phyloP scores from a whole-genome alignment of 129 eudicot species.

The Helichrysum umbraculigerum region DNA sequence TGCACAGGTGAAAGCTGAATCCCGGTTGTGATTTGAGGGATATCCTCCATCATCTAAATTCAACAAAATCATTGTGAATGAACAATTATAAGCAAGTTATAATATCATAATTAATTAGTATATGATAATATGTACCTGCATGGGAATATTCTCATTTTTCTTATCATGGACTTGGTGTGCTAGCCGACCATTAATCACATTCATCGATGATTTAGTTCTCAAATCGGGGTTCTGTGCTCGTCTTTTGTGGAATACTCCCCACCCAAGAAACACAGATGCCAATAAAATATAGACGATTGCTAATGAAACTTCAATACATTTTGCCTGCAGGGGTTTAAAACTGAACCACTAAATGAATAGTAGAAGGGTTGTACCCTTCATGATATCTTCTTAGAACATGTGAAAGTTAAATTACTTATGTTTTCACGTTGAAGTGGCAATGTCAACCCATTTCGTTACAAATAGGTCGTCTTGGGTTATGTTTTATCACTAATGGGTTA shows the following conservation, averaged over 20 bases:
- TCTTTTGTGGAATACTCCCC: constrained; percentile 76
- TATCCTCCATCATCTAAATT: constrained; percentile 70
- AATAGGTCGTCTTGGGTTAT: background rate
- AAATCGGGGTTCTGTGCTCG: constrained; percentile 46
- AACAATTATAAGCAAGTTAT: background rate
- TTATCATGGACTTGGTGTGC: constrained; percentile 49
- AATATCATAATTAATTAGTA: background rate
- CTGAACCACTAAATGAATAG: constrained; percentile 17
- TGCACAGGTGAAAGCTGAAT: constrained; percentile 90
- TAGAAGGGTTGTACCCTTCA: background rate
- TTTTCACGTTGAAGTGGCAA: background rate
- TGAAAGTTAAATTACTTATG: constrained; percentile 5
- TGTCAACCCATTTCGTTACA: background rate
- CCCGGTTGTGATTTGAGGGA: constrained; percentile 55
- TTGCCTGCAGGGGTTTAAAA: constrained; percentile 62
- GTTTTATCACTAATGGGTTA: background rate
- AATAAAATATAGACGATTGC: constrained; percentile 62
- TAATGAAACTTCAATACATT: constrained; percentile 77
- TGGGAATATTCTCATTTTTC: constrained; percentile 66
- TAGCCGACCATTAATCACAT: constrained; percentile 51
- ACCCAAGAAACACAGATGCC: constrained; percentile 84
- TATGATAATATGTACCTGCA: constrained; percentile 51
- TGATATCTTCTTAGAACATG: background rate
- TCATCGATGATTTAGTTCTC: constrained; percentile 58
- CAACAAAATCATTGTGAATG: constrained; percentile 6